Base-by-base conservation (phyloP, 305 asterid species). In the Ajuga reptans region DNA sequence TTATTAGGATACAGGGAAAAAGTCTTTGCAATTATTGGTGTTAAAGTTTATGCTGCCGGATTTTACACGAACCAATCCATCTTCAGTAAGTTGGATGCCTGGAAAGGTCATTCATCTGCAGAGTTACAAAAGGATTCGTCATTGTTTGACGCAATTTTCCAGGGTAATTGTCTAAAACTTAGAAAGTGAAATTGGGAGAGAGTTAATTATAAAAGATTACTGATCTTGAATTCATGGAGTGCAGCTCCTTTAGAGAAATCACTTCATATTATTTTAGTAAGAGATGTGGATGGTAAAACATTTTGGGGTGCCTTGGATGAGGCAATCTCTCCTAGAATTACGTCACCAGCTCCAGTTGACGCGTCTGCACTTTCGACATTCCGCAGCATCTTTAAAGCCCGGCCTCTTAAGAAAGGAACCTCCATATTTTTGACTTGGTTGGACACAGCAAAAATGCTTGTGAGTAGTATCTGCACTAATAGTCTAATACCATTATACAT, bases 241-340 rank as follows among this genome's bases (percentile, higher is more conserved):
- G 85, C 95, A 92, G 97, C 88, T 77, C 74, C 95, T 72, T 47
- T 78, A 16, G 96, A 92, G 82, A 92, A 92, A 74, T 87, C 97
- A 31, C 77, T 92, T 42, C 90, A 81, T 51, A 85, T 92, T 69
- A 78, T 83, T 72, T 82, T 92, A 68, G 97, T 88, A 21, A 83
- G 98, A 81, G 95, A 90, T 67, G 81, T 90, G 37, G 97, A 88
- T 74, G 98, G 97, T 39, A 92, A 88, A 84, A 88, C 90, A 45
- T 92, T 90, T 73, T 88, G 98, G 97, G 95, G 85, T 64, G 97
- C 98, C 53, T 84, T 92, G 79, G 87, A 85, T 72, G 97, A 88
- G 64, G 92, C 95, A 66, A 72, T 90, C 46, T 83, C 97, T 62
- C 92, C 96, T 12, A 81, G 98, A 80, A 84, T 90, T 69, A 75